Base-by-base conservation (phyloP, 2,329 filamentous ascomycete genomes). In the Ceratocystis eucalypticola region DNA sequence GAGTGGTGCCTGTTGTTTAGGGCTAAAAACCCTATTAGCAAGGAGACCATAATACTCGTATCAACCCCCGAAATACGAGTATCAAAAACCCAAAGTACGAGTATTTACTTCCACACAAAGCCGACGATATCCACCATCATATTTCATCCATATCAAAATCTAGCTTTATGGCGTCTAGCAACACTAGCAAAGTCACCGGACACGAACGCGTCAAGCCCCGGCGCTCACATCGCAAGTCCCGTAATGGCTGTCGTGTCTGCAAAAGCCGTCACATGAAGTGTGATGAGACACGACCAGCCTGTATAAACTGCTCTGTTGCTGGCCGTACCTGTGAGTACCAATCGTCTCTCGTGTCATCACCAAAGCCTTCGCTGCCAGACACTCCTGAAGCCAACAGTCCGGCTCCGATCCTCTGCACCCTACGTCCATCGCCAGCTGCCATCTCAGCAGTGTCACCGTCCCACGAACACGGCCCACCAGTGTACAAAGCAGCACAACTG, bases 231-330 rank as follows among this genome's bases (percentile, higher is more conserved):
- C 50, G 33, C 59, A 77, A 77, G 68, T 77, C 76, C n/a, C 72
- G 75, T 22, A 76, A 75, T 62, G 75, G 76, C 37, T 77, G 76
- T 68, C 72, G 69, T 66, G 75, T 76, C 69, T 77, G 76, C 71
- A 77, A 77, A 70, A 69, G 74, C 17, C 72, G 76, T 1, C 76
- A 77, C 57, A 76, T 77, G 65, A 76, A 76, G 45, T 79, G 77
- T 71, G 77, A 79, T 65, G 77, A 79, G 70, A 73, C 69, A 6
- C 74, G 73, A 3, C 77, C 77, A 1, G 67, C 72, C 0, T 79
- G 77, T 68, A 73, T 72, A 57, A 77, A 78, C 67, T 79, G 77
- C 69, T 70, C 72, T 22, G 74, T 74, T 55, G 74, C 74, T 50
- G 73, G 76, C 62, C 72, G 74, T 5, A 66, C 68, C 5, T 79